These are phyloP conservation scores for Ambrosia trifida DNA, from an alignment of 129 eudicot species.

Conservation along the genomic window DNA sequence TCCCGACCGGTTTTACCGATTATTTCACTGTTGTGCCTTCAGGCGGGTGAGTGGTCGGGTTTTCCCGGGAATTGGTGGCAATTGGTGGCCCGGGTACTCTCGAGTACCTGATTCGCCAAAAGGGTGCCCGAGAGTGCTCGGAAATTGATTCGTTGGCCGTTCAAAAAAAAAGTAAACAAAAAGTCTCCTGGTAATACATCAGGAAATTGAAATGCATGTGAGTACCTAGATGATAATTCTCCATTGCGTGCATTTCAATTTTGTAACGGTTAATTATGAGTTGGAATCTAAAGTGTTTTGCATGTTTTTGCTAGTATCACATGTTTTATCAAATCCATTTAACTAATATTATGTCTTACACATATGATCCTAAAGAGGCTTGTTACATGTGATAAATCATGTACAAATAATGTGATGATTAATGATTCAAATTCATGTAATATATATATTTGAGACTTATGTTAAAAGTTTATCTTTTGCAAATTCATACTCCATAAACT, in stretches of 20 bases:
- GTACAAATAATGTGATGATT: constrained; percentile 8
- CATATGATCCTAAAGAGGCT: background rate
- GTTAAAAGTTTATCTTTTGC: background rate
- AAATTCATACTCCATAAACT: background rate
- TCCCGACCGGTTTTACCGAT: no score
- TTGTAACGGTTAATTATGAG: background rate
- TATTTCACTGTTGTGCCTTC: no score
- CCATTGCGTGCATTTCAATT: background rate
- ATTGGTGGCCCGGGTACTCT: no score
- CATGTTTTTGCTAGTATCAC: constrained; percentile 1
- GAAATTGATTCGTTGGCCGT: no score
- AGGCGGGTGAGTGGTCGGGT: no score
- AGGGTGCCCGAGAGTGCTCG: no score
- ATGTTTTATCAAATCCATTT: background rate
- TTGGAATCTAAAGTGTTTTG: background rate
- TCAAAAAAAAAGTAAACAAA: background rate
- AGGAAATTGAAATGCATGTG: background rate
- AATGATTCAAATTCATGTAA: background rate
- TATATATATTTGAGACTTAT: constrained; percentile 5
- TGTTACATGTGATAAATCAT: constrained; percentile 9
- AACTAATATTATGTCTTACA: background rate
- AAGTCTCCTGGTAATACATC: background rate
- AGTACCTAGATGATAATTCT: background rate
- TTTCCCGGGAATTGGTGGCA: no score
- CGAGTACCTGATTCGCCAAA: no score